Base-by-base conservation (phyloP, 139 green algal species). In the Auxenochlorella pyrenoidosa region DNA sequence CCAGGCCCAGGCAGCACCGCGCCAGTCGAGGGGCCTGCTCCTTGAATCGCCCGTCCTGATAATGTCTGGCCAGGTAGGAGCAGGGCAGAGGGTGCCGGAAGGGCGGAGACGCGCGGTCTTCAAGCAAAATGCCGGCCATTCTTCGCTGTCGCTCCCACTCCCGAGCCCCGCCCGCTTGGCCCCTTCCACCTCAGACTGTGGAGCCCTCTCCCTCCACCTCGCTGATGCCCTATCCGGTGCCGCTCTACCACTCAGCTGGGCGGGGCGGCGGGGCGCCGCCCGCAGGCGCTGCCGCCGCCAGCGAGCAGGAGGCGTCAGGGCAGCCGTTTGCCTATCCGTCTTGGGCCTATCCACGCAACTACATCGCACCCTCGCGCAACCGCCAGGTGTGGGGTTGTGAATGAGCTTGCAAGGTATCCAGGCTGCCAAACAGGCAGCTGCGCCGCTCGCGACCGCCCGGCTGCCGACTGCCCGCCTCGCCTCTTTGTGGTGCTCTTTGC, bases 311-410 rank as follows among this genome's bases (percentile, higher is more conserved):
- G 5, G 41, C 5, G 28, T 63, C 13, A n/a, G 34, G 26, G 70
- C 70, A 41, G 70, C 70, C n/a, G 26, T 41, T 85, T 22, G 30
- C 63, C 40, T 75, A 77, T 24, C 41, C 63, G 4, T 34, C 80
- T 60, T 85, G 80, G 80, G 59, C 66, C 15, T 87, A 90, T 68
- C 79, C 86, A 3, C 66, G 47, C 47, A 90, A 90, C 68, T 90
- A 43, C 77, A 85, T 90, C 34, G 77, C 76, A 34, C 86, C 86
- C 16, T 84, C 81, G 0, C 73, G 84, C 38, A 88, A 88, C 73
- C 84, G 84, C 2, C 84, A 88, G 84, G 84, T 78, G 54, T 5
- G 84, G 28, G 30, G 76, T 5, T 79, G 72, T n/a, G 19, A 54
- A 4, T 36, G 22, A 43, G 21, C n/a, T 4, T 22, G 18, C 54